Base-by-base conservation (phyloP, 2,329 filamentous ascomycete species). In the Elsinoe ampelina region DNA sequence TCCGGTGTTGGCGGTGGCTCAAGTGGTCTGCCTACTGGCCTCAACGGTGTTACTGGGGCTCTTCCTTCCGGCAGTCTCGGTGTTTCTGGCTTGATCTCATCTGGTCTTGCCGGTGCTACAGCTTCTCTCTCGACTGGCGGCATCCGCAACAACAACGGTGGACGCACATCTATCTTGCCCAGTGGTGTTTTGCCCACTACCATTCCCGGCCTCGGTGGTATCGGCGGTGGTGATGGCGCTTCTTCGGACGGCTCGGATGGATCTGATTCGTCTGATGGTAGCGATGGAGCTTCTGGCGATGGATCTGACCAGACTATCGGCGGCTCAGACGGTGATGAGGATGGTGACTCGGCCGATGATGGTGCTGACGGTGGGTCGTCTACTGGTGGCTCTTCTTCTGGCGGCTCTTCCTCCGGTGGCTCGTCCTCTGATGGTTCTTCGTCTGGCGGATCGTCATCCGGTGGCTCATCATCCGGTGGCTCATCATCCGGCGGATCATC, bases 131-230 rank as follows among this genome's bases (percentile, higher is more conserved):
- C 48, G 5, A 6, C 15, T 13, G 48, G 48, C 12, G 48, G 48
- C 8, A 35, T 52, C 22, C 48, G 48, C 34, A 34, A 34, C 48
- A 39, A 38, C 48, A 52, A 52, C 13, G 48, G 48, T 26, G 48
- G 48, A 13, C 19, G 26, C 4, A 38, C 32, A 7, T 52, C 48
- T n/a, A 20, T 34, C 5, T 13, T 38, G n/a, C 22, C 34, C 6
- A 11, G 32, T 34, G 19, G 12, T 26, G 22, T 26, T 11, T 10
- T 26, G 2, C 48, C 48, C 2, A 52, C 48, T 30, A 30, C 26
- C 8, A 30, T 30, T 30, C 26, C 26, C 17, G 48, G 48, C 34
- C 45, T 50, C 13, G 22, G 22, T n/a, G 20, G 20, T 15, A 10
- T 34, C 12, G 45, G 45, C 15, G 45, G 45, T 20, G 19, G 20